Base-by-base conservation (phyloP, 306 rosid genomes). In the Calophaca sinica region DNA sequence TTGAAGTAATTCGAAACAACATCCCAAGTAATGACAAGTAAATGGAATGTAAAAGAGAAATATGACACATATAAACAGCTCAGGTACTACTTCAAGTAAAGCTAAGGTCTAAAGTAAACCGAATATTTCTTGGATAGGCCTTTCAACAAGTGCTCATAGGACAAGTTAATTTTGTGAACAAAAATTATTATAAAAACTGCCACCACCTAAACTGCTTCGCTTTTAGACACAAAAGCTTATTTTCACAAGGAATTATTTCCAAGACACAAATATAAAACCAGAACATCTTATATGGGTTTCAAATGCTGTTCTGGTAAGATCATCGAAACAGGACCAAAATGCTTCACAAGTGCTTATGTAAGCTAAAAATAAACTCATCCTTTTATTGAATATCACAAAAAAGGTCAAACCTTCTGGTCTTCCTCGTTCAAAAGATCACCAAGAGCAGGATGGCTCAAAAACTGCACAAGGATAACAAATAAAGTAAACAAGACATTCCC, bases 361-460 rank as follows among this genome's bases (percentile, higher is more conserved):
- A 31, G 8, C 11, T 31, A 20, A 68, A 20, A 67, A 29, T 13
- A 7, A 59, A 59, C 57, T 3, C 20, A 48, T 60, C 49, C 26
- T 10, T 74, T 6, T 13, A 51, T 41, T 4, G 11, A 9, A 28
- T 6, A 12, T 14, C 44, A 15, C 41, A 32, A 48, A 7, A 77
- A 68, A 71, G 35, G 7, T 8, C 64, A 48, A 44, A 93, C 98
- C 97, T 89, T 89, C 36, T 89, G 98, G 81, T 93, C 98, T 59
- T 93, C 98, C 2, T 89, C 91, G 2, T 84, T 89, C 82, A 78
- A 61, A 77, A 89, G 80, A 57, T 88, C 93, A 65, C 91, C 73
- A 38, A 94, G 91, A 3, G 86, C 90, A 48, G 98, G 98, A 82
- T 93, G 97, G 83, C 97, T 88, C 86, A 91, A 78, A 86, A 94